phyloP scores from a whole-genome alignment of 2,329 filamentous ascomycete genomes.

The Sordariomycetes sp. region DNA sequence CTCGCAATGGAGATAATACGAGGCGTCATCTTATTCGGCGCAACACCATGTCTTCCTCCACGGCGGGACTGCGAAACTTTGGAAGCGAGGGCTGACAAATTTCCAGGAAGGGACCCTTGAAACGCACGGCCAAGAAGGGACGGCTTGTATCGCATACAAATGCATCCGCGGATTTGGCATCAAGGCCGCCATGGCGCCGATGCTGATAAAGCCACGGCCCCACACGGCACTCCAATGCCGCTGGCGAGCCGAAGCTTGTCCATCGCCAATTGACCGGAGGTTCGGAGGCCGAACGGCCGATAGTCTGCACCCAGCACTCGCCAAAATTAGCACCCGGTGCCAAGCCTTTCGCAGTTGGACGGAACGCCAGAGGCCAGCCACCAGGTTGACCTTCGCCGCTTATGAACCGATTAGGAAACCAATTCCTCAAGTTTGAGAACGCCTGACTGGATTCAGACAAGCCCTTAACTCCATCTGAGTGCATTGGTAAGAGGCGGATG shows the following conservation, averaged over 20 bases:
- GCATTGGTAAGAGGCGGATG: too few species aligned
- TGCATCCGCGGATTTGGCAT: background rate
- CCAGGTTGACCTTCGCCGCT: too few species aligned
- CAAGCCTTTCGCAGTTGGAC: background rate
- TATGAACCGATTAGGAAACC: too few species aligned
- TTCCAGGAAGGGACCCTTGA: background rate
- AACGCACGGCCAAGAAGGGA: background rate
- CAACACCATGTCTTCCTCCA: too few species aligned
- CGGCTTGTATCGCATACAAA: background rate
- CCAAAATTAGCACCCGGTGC: background rate
- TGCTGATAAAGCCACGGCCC: background rate
- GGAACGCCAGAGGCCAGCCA: background rate
- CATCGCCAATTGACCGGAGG: background rate
- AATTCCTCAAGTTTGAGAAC: too few species aligned
- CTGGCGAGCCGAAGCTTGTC: background rate
- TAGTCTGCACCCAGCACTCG: background rate
- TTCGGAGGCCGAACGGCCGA: background rate
- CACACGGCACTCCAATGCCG: background rate
- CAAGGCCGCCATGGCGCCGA: background rate
- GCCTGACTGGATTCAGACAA: too few species aligned
- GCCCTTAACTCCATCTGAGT: too few species aligned
- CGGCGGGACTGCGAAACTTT: too few species aligned
- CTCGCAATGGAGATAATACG: background rate
- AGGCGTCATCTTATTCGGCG: too few species aligned
- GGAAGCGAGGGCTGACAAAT: background rate